phyloP scores from a whole-genome alignment of 179 eudicot genomes.

The Carnegiea gigantea region DNA sequence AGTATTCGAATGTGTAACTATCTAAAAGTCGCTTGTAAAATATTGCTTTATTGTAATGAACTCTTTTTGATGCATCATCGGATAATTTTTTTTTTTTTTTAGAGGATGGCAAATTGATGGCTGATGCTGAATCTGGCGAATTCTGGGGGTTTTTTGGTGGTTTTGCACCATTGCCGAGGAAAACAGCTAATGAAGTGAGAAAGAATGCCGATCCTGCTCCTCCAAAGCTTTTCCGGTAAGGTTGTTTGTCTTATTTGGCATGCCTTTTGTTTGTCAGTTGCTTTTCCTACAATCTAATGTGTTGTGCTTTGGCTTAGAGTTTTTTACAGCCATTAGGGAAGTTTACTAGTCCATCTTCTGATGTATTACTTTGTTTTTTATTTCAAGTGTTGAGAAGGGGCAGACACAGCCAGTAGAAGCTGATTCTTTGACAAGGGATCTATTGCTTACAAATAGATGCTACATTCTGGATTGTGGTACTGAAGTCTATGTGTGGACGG shows the following conservation, averaged over 20 bases:
- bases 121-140: slow-evolving; percentile 96
- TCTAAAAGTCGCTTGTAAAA: neutral
- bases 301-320: slow-evolving; percentile 3
- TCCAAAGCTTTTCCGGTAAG: slow-evolving; percentile 67
- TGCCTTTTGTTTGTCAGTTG: slow-evolving; percentile 15
- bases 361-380: slow-evolving; percentile 21
- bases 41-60: neutral
- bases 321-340: neutral
- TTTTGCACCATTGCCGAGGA: slow-evolving; percentile 96
- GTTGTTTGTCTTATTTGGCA: slow-evolving; percentile 15
- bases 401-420: slow-evolving; percentile 66
- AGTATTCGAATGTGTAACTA: slow-evolving; percentile 11
- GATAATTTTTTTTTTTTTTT: slow-evolving; percentile 16
- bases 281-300: slow-evolving; percentile 13
- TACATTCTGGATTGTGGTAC: slow-evolving; percentile 79
- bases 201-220: slow-evolving; percentile 43
- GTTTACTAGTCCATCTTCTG: neutral
- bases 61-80: neutral
- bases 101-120: slow-evolving; percentile 98
- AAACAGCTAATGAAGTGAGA: slow-evolving; percentile 48
- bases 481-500: slow-evolving; percentile 91
- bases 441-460: slow-evolving; percentile 73
- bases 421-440: slow-evolving; percentile 66
- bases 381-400: slow-evolving; percentile 70
- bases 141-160: slow-evolving; percentile 99